Base-by-base conservation (phyloP, 2,329 filamentous ascomycete species). In the Ophiosphaerella narmari region DNA sequence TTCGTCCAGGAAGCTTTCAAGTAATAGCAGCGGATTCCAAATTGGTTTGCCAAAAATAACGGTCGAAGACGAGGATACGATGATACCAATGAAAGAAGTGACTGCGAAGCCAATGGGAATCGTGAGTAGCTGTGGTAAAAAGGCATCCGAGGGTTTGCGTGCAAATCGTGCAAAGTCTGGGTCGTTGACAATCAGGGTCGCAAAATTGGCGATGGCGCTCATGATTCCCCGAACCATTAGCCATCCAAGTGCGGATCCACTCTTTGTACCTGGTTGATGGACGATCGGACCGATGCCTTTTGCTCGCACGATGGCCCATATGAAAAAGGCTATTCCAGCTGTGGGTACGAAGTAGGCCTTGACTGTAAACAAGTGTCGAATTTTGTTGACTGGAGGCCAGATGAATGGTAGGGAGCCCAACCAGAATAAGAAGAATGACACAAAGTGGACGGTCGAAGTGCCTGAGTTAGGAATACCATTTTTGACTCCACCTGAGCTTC, bases 361-460 rank as follows among this genome's bases (percentile, higher is more conserved):
- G 67, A 90, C 88, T 0, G 91, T 96, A 75, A 96, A 96, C 4
- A 96, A 78, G 70, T 96, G 91, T 39, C 91, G 86, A 65, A 96
- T 86, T 75, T 93, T 85, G 74, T 96, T 89, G 1, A 96, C 90
- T 0, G 90, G 91, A 60, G 94, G 92, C 86, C 89, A 96, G 53
- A 96, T 87, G 16, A 90, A 90, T 0, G 91, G 91, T 1, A 96
- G 78, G 1, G 88, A 92, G 55, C 82, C 77, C 2, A 90, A 69
- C 90, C 90, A 96, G 73, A 96, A 96, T 48, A 96, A 77, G 77
- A 96, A 88, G 76, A 96, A 96, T 11, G 88, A 89, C 38, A 86
- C 82, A 63, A 89, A 96, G 59, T 88, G 83, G 35, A 85, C 83
- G 0, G 90, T 95, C 16, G 81, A 86, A 1, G 90, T 91, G 3